Evolutionary conservation across 768 basidiomycete genomes (phyloP).

Genomic region (Boletus coccyginus): DNA sequence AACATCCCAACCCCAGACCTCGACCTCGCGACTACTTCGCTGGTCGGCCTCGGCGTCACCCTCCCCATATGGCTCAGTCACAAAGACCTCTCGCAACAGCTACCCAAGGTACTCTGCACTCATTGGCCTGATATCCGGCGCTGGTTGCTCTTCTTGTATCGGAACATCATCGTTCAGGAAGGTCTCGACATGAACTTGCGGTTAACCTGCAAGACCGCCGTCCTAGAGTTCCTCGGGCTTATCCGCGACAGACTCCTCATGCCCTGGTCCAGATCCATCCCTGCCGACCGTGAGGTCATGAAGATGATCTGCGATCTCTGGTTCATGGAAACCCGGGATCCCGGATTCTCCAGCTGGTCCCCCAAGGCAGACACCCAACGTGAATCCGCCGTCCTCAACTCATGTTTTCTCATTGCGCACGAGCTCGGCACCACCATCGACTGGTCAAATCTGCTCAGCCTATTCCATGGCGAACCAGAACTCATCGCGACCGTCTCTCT

Average conservation of each 20-base stretch:
- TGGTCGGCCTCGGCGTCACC: conserved; percentile 22
- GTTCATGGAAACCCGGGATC: conserved; percentile 26
- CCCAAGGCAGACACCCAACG: conserved; percentile 14
- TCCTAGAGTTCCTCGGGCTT: conserved; percentile 28
- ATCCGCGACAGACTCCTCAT: conserved; percentile 23
- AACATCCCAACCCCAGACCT: conserved; percentile 7
- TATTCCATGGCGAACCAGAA: conserved; percentile 20
- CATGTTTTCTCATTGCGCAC: conserved; percentile 26
- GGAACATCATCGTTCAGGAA: conserved; percentile 7
- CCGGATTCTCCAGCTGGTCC: conserved; percentile 22
- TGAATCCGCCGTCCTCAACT: conserved; percentile 30
- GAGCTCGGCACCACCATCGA: conserved; percentile 18
- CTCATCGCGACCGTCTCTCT: conserved; percentile 20
- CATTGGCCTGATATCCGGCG: conserved; percentile 27
- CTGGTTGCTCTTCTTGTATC: conserved; percentile 26
- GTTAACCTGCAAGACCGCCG: conserved; percentile 21
- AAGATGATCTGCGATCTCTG: conserved; percentile 27
- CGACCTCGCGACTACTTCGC: conserved; percentile 10
- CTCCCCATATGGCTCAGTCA: conserved; percentile 24
- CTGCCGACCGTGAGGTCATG: conserved; percentile 27
- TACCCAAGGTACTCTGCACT: conserved; percentile 11
- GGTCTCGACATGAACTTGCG: conserved; percentile 10
- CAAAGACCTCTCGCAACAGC: conserved; percentile 9
- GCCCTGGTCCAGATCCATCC: conserved; percentile 25
- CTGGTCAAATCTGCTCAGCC: conserved; percentile 22